Conservation (phyloP, 768 basidiomycete species). For the Cantharellus anzutake region DNA sequence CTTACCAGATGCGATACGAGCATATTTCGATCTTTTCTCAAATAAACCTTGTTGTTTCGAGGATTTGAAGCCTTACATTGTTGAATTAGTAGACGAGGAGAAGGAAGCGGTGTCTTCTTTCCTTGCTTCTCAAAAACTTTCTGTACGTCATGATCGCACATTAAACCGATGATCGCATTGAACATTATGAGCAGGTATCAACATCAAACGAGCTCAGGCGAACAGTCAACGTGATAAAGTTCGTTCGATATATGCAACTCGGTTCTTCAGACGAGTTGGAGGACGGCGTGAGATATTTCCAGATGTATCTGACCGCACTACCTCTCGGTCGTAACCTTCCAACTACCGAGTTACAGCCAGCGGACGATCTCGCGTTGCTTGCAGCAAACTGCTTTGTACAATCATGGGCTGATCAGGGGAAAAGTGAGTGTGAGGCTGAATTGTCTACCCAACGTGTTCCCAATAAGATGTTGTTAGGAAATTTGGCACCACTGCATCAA, state of each 20-base stretch:
- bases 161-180: too few species aligned
- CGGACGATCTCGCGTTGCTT: slow-evolving; percentile 67
- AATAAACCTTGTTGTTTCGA: slow-evolving; percentile 78
- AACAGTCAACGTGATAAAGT: slow-evolving; percentile 58
- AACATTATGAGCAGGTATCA: too few species aligned
- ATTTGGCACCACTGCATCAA: slow-evolving; percentile 40
- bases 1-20: slow-evolving; percentile 21
- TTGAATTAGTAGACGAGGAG: slow-evolving; percentile 19
- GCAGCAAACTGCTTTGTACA: slow-evolving; percentile 44
- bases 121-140: too few species aligned
- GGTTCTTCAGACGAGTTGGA: background rate
- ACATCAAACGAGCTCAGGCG: slow-evolving; percentile 12
- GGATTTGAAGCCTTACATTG: slow-evolving; percentile 54
- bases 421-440: background rate
- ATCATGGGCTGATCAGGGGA: slow-evolving; percentile 9
- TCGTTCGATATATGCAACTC: slow-evolving; percentile 30
- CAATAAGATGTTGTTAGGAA: slow-evolving; percentile 11
- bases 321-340: slow-evolving; percentile 32
- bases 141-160: too few species aligned
- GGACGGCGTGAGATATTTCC: background rate
- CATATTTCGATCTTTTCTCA: slow-evolving; percentile 54
- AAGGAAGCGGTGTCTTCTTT: slow-evolving; percentile 12
- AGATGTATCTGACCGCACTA: slow-evolving; percentile 44
- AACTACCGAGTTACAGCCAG: slow-evolving; percentile 65
- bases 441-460: background rate